Evolutionary conservation across 345 rosid genomes (phyloP), one percentile per base, ranked within the genome.

Genomic region (Nephelium lappaceum): DNA sequence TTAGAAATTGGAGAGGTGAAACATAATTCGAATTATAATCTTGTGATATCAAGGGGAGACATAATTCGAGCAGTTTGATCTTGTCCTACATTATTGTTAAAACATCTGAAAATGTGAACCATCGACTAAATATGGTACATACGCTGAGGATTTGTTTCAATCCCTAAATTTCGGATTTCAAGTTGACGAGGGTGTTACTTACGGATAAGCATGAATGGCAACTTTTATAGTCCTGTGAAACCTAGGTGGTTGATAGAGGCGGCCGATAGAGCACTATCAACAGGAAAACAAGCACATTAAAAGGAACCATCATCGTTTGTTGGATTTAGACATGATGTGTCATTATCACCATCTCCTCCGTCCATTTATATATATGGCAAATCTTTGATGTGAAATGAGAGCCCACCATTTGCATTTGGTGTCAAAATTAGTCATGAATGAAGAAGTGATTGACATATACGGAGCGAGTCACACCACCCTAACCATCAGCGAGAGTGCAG

Each of bases 251-350:
- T 63, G 31, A 27, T 63, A 6, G 11, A 39, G 24, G 6, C 51
- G 25, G 47, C 38, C 42, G 69, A 74, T 39, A 24, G 24, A 42
- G 77, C 77, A 43, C 25, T 51, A 42, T 18, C 18, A 23, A 74
- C 21, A 63, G 72, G 8, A 65, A 66, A 25, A n/a, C 21, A 31
- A 75, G 8, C 24, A 21, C 64, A 38, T 38, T 18, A 36, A 36
- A 25, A 25, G 41, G 45, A 38, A 36, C n/a, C 51, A 49, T 66
- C 39, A 51, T 21, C 51, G 71, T 27, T 21, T 66, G 78, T 49
- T 75, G 64, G 71, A 75, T 64, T 31, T 43, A 51, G 72, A 49
- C 38, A 66, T 21, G 78, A 64, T 51, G 45, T 3, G 72, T 75
- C 39, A 41, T 23, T 12, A 71, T 71, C 73, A 23, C 1, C 58